A percentile compares a stretch with the other conserved stretches of the same genome.
phyloP scores from a whole-genome alignment of 139 green algal genomes.

The Zygnema circumcarinatum region DNA sequence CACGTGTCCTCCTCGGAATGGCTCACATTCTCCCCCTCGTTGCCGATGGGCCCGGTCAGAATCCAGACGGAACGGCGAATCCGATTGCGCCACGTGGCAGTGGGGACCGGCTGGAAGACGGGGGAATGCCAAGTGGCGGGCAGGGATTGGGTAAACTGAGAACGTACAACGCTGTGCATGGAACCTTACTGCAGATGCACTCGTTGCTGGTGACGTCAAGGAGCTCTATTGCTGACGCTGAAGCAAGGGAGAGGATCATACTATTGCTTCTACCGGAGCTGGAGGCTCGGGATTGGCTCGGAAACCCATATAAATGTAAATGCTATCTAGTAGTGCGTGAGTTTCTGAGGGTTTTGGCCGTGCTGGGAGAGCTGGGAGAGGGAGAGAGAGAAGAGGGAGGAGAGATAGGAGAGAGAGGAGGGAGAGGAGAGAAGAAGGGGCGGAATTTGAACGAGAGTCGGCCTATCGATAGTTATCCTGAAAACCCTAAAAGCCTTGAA shows the following conservation, averaged over 20 bases:
- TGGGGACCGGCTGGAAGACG: not conserved
- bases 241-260: not conserved
- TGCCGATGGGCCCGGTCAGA: not conserved
- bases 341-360: slow-evolving; percentile 9
- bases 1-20: slow-evolving; percentile 12
- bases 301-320: not conserved
- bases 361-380: not conserved
- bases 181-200: slow-evolving; percentile 43
- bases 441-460: not conserved
- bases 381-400: not conserved
- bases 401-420: not conserved
- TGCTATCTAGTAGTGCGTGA: slow-evolving; percentile 26
- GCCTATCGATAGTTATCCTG: not conserved
- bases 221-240: not conserved
- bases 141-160: not conserved
- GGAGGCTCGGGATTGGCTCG: slow-evolving; percentile 38
- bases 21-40: not conserved
- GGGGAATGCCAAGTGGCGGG: not conserved
- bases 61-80: not conserved
- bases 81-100: not conserved
- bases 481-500: no score
- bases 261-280: slow-evolving; percentile 14
- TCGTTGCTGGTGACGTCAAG: slow-evolving; percentile 14
- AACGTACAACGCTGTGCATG: slow-evolving; percentile 40
- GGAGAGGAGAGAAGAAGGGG: not conserved